Conservation (phyloP, 179 eudicot genomes). For the Nepenthes alata region DNA sequence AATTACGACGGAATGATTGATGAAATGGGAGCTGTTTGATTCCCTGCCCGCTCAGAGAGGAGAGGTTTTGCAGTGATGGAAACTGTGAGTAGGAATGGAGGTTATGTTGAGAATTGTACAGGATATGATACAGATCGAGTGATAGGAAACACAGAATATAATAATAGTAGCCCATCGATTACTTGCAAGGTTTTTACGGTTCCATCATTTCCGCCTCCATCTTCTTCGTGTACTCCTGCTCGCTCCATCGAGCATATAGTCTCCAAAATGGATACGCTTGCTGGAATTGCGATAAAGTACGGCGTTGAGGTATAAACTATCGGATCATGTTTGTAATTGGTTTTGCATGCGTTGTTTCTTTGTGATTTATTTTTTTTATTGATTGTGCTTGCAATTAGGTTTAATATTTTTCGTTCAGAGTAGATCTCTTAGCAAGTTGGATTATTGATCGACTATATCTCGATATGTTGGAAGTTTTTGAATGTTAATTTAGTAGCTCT, state of each 20-base stretch:
- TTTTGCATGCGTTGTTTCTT: no score
- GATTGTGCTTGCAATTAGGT: no score
- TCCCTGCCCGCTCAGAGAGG: no score
- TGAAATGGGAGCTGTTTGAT: no score
- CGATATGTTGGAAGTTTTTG: no score
- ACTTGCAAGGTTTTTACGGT: conserved; percentile 17
- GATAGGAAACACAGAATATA: conserved; percentile 6
- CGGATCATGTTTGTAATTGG: neutral
- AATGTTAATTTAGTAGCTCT: no score
- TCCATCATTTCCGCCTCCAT: conserved; percentile 14
- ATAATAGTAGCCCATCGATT: conserved; percentile 9
- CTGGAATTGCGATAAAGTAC: conserved; percentile 78
- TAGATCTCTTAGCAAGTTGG: no score
- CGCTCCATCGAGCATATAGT: conserved; percentile 53
- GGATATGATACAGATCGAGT: conserved; percentile 1
- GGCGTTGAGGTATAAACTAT: conserved; percentile 65
- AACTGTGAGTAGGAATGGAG: conserved; percentile 12
- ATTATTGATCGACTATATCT: no score
- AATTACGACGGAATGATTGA: no score
- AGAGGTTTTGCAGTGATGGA: conserved; percentile 8
- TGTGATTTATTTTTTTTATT: no score
- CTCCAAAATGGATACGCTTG: conserved; percentile 64
- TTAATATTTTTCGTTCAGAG: no score
- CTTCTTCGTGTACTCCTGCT: conserved; percentile 22
- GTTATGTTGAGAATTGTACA: conserved; percentile 3